Conservation (phyloP, 495 filamentous ascomycete species). For the Aspergillus nidulans region DNA sequence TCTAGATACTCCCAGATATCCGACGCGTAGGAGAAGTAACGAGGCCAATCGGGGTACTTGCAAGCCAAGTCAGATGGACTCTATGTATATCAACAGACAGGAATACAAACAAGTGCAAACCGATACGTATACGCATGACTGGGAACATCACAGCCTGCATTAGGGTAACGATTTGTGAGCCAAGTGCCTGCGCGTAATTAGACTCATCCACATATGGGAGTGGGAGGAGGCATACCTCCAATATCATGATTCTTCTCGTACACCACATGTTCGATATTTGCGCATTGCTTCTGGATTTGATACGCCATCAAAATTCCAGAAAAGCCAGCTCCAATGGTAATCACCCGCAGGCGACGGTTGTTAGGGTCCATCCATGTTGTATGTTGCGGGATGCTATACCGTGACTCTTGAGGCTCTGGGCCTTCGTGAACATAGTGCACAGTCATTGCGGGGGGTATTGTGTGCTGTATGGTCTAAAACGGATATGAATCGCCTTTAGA, state of each 20-base stretch:
- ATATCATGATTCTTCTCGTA: background rate
- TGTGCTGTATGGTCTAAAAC: no score
- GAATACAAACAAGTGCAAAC: background rate
- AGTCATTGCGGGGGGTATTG: no score
- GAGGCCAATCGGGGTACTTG: background rate
- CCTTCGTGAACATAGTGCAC: background rate
- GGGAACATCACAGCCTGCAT: background rate
- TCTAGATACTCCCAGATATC: slow-evolving; percentile 2
- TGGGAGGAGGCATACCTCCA: background rate
- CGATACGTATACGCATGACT: slow-evolving; percentile 1
- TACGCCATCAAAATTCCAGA: slow-evolving; percentile 1
- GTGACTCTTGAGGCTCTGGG: background rate
- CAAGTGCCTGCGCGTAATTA: background rate
- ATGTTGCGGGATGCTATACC: background rate
- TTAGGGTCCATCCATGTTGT: background rate
- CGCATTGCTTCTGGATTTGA: background rate
- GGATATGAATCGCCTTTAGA: no score
- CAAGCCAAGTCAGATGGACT: background rate
- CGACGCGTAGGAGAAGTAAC: background rate
- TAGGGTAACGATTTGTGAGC: background rate
- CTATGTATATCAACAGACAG: background rate
- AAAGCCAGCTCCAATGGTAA: background rate
- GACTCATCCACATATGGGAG: background rate
- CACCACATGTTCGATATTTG: background rate
- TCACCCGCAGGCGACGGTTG: background rate